phyloP scores from a whole-genome alignment of 495 filamentous ascomycete genomes.

The Talaromyces wortmannii region DNA sequence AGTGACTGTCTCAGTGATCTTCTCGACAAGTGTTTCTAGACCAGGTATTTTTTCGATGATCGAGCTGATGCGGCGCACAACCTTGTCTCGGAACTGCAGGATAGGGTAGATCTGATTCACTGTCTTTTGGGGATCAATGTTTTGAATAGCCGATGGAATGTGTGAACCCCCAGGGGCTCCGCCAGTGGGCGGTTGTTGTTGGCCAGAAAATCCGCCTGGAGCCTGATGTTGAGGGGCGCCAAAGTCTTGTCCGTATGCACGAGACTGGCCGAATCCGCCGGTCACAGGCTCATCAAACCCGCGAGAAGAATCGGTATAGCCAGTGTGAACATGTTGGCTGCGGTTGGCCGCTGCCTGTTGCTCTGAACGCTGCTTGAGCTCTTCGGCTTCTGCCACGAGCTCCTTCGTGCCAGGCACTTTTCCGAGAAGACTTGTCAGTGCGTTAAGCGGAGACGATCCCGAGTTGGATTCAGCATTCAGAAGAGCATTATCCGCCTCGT shows the following conservation, averaged over 20 bases:
- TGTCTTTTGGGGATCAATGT: slow-evolving; percentile 77
- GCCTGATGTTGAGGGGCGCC: not conserved
- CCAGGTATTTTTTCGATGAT: slow-evolving; percentile 91
- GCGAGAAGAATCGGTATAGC: slow-evolving; percentile 18
- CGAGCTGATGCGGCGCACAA: slow-evolving; percentile 73
- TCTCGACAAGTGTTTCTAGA: slow-evolving; percentile 77
- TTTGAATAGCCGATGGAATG: slow-evolving; percentile 64
- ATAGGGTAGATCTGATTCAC: slow-evolving; percentile 88
- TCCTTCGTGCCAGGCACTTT: slow-evolving; percentile 75
- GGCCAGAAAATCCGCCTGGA: not conserved
- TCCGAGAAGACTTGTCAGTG: slow-evolving; percentile 64
- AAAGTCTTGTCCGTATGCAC: not conserved
- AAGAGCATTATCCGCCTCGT: slow-evolving; percentile 77
- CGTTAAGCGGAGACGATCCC: slow-evolving; percentile 35
- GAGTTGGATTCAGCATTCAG: slow-evolving; percentile 48
- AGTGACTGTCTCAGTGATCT: slow-evolving; percentile 85
- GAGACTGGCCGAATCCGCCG: slow-evolving; percentile 7
- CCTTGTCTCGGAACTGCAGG: slow-evolving; percentile 86
- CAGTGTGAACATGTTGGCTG: slow-evolving; percentile 17
- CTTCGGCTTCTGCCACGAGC: slow-evolving; percentile 68
- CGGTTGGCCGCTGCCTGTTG: slow-evolving; percentile 64
- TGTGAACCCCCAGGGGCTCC: not conserved
- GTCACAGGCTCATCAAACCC: slow-evolving; percentile 8
- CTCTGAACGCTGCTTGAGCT: slow-evolving; percentile 67
- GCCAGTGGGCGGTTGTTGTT: not conserved